Conservation (phyloP, 1,284 basidiomycete genomes). For the Leccinum pallidistipes region DNA sequence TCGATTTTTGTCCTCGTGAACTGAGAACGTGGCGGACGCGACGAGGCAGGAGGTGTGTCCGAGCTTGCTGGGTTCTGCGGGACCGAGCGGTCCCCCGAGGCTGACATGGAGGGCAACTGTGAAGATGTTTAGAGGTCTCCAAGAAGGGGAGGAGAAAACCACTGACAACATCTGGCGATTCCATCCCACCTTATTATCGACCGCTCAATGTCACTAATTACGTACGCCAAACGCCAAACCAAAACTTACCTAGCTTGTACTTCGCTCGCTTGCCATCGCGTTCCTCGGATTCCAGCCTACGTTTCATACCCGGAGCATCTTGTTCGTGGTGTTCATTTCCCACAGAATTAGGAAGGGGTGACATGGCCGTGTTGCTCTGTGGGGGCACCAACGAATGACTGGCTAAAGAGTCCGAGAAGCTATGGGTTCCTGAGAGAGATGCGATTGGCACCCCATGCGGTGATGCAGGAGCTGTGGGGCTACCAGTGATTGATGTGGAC, state of each 20-base stretch:
- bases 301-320: slow-evolving; percentile 61
- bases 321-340: slow-evolving; percentile 31
- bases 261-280: slow-evolving; percentile 63
- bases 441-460: slow-evolving; percentile 31
- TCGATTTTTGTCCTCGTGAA: slow-evolving; percentile 72
- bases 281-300: slow-evolving; percentile 69
- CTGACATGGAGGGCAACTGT: slow-evolving; percentile 23
- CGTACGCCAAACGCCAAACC: slow-evolving; percentile 20
- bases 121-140: slow-evolving; percentile 16
- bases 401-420: slow-evolving; percentile 28
- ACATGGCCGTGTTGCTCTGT: slow-evolving; percentile 11
- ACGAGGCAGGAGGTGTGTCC: slow-evolving; percentile 19
- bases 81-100: slow-evolving; percentile 21
- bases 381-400: slow-evolving; percentile 22
- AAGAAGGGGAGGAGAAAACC: slow-evolving; percentile 9
- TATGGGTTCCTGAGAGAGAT: slow-evolving; percentile 28
- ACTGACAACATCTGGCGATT: slow-evolving; percentile 42
- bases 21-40: slow-evolving; percentile 41
- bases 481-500: slow-evolving; percentile 22
- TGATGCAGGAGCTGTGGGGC: slow-evolving; percentile 35
- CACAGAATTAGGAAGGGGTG: slow-evolving; percentile 10
- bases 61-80: slow-evolving; percentile 15
- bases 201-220: slow-evolving; percentile 30
- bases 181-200: slow-evolving; percentile 38
- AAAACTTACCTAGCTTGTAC: slow-evolving; percentile 61